Base-by-base conservation (phyloP, 805 yeast species). In the Monosporozyma aquatica region DNA sequence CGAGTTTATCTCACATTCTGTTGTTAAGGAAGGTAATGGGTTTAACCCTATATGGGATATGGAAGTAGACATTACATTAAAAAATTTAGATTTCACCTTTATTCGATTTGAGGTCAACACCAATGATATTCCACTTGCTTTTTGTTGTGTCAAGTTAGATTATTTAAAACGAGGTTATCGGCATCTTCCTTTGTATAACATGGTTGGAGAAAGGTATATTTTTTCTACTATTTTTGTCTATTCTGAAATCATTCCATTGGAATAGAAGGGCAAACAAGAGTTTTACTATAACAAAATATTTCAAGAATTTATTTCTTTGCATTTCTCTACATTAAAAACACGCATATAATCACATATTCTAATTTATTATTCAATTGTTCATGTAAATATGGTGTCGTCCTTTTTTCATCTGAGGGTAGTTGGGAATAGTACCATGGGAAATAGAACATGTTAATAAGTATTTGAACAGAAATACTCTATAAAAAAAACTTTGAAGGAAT, bases 11-110 rank as follows among this genome's bases (percentile, higher is more conserved):
- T 50, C 49, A 8, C 33, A 51, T 2, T 65, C 72, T 0, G 48
- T 46, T 9, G 39, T 50, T 4, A 72, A 82, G 1, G 55, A 59
- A 6, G 78, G 76, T 39, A 87, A 89, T 61, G 97, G 97, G 0
- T 86, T 85, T 63, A 87, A 84, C 55, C 97, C 97, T 0, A 62
- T 72, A 6, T 90, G 97, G 97, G 76, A 80, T 47, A 70, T 72
- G 39, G 58, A 55, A 4, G 71, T 79, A 46, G 47, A 57, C n/a
- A 70, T 80, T 2, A 52, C 53, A 0, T 50, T 68, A 6, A 58
- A 61, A 4, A 58, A 70, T 6, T 58, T 55, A 5, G 61, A 66
- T 42, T 65, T 82, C 32, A 71, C 77, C 2, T 84, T 84, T 55
- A 46, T 82, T 7, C 65, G 76, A 43, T 68, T 84, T 41, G 52